Evolutionary conservation across 2,329 filamentous ascomycete species (phyloP).

Genomic region (Chlorencoelia australis): DNA sequence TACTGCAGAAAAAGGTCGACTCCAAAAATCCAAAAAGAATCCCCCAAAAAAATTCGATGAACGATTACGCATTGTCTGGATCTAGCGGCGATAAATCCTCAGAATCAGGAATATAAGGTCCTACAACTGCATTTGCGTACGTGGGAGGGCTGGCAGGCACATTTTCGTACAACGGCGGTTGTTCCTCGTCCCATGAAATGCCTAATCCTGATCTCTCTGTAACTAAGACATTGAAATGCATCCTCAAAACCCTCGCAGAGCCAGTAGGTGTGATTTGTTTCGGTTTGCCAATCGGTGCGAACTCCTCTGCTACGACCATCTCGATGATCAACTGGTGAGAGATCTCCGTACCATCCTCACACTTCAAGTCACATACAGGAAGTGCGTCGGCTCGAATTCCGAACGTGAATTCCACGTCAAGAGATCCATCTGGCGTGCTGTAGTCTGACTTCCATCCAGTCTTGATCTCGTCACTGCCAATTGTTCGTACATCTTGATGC

Average conservation of each 20-base stretch:
- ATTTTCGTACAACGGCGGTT: slow-evolving; percentile 87
- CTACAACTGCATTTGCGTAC: slow-evolving; percentile 34
- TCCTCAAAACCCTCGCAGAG: slow-evolving; percentile 79
- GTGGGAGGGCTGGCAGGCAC: slow-evolving; percentile 77
- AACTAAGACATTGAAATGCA: slow-evolving; percentile 76
- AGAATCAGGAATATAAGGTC: slow-evolving; percentile 23
- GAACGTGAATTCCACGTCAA: slow-evolving; percentile 72
- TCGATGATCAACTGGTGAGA: slow-evolving; percentile 83
- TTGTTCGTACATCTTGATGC: slow-evolving; percentile 65
- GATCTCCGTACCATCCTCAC: slow-evolving; percentile 64
- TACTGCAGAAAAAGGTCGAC: too few species aligned
- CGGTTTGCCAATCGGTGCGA: slow-evolving; percentile 59
- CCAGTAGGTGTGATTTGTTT: slow-evolving; percentile 73
- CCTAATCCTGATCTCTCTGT: slow-evolving; percentile 91
- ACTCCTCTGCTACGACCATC: slow-evolving; percentile 90
- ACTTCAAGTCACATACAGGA: slow-evolving; percentile 69
- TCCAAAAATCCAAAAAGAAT: too few species aligned
- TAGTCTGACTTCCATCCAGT: slow-evolving; percentile 77
- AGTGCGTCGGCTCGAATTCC: slow-evolving; percentile 46
- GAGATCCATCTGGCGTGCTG: slow-evolving; percentile 55
- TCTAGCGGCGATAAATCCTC: slow-evolving; percentile 20
- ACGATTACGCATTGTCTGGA: background rate
- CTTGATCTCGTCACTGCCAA: slow-evolving; percentile 75
- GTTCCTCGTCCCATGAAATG: slow-evolving; percentile 95
- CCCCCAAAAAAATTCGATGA: too few species aligned